Evolutionary conservation across 1,284 basidiomycete species (phyloP).

Genomic region (Tylopilus sp.): DNA sequence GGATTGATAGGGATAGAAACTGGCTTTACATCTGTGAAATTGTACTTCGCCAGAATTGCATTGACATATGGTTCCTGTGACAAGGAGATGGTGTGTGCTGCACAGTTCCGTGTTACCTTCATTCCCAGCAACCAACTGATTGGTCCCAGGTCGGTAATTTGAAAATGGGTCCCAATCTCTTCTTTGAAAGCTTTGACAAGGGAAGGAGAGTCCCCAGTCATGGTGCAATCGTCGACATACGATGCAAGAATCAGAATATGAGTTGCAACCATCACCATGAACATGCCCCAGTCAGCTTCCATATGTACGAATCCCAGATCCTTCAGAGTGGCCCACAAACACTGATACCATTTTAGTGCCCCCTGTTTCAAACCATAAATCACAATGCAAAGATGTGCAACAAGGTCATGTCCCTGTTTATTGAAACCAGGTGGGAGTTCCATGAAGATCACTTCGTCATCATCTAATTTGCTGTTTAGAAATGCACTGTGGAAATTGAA

Average conservation of each 20-base stretch:
- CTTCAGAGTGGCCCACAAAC: not conserved
- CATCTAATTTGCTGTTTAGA: too few species aligned
- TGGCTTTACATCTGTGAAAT: not conserved
- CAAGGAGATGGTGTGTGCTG: too few species aligned
- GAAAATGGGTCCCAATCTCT: too few species aligned
- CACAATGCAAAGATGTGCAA: too few species aligned
- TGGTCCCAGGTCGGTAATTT: too few species aligned
- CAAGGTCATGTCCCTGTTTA: too few species aligned
- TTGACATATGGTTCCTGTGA: too few species aligned
- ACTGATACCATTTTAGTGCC: slow-evolving; percentile 10
- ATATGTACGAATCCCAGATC: not conserved
- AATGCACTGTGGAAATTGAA: slow-evolving; percentile 15
- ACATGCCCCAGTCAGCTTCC: slow-evolving; percentile 5
- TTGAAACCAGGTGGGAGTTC: too few species aligned
- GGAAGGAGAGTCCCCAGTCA: not conserved
- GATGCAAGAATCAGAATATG: slow-evolving; percentile 2
- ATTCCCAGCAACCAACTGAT: too few species aligned
- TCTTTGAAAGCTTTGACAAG: slow-evolving; percentile 10
- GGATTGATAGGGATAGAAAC: not conserved
- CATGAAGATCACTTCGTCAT: too few species aligned
- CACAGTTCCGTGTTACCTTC: too few species aligned
- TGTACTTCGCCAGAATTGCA: not conserved
- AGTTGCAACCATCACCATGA: not conserved
- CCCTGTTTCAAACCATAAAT: slow-evolving; percentile 15
- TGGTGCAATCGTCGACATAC: slow-evolving; percentile 1